Percentiles rank a stretch among this genome's conserved stretches.
Evolutionary conservation across 768 basidiomycete genomes (phyloP).

Genomic region (Lepiota venenata): DNA sequence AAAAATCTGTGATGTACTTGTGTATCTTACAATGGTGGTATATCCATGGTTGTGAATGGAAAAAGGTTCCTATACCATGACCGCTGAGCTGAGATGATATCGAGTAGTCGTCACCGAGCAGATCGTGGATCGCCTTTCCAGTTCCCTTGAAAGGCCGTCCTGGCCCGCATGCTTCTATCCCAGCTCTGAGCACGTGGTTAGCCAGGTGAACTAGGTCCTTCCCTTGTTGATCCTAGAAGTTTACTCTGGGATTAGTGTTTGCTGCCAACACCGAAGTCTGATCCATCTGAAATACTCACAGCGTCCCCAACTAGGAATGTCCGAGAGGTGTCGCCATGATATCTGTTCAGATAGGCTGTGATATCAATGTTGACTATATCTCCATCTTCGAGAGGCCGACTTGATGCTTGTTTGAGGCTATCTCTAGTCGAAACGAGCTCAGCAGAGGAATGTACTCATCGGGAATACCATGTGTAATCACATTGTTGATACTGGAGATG

Average conservation of each 20-base stretch:
- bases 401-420: slow-evolving; percentile 24
- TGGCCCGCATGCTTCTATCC: slow-evolving; percentile 74
- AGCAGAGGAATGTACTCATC: slow-evolving; percentile 58
- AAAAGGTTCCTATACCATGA: slow-evolving; percentile 82
- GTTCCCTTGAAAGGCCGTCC: slow-evolving; percentile 67
- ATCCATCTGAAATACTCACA: slow-evolving; percentile 35
- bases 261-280: neutral
- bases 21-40: slow-evolving; percentile 60
- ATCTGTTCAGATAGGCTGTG: slow-evolving; percentile 79
- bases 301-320: slow-evolving; percentile 83
- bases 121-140: slow-evolving; percentile 62
- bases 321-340: slow-evolving; percentile 86
- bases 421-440: neutral
- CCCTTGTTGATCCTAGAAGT: slow-evolving; percentile 63
- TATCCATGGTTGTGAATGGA: slow-evolving; percentile 85
- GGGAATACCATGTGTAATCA: slow-evolving; percentile 87
- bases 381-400: slow-evolving; percentile 75
- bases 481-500: slow-evolving; percentile 77
- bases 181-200: slow-evolving; percentile 60
- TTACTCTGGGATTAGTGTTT: neutral
- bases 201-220: slow-evolving; percentile 61
- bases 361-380: slow-evolving; percentile 91
- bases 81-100: slow-evolving; percentile 75
- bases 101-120: slow-evolving; percentile 45
- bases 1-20: neutral